phyloP scores from a whole-genome alignment of 164 flowering plant species.

The Macadamia tetraphylla region DNA sequence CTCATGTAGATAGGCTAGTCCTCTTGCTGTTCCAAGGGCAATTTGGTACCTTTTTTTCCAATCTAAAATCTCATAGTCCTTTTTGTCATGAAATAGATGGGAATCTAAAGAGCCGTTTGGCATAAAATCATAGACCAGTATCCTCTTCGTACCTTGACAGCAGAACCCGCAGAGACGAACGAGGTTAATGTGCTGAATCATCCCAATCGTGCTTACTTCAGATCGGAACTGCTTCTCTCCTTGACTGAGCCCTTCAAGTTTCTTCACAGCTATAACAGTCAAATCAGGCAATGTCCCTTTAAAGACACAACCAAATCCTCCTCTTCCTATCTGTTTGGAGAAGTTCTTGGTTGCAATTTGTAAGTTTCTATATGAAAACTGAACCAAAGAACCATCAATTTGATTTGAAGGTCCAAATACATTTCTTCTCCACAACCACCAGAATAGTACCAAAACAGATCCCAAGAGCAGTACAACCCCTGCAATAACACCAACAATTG shows the following conservation, averaged over 20 bases:
- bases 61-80: conserved; percentile 9
- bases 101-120: conserved; percentile 41
- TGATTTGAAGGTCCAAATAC: no score
- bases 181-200: conserved; percentile 48
- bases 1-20: conserved; percentile 35
- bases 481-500: no score
- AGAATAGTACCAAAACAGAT: neutral
- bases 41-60: conserved; percentile 30
- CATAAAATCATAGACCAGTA: conserved; percentile 58
- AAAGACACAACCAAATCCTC: conserved; percentile 52
- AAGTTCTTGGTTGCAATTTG: neutral
- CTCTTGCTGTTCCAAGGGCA: conserved; percentile 31
- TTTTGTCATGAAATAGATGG: conserved; percentile 25
- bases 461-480: neutral
- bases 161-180: conserved; percentile 57
- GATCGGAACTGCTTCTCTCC: conserved; percentile 38
- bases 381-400: neutral
- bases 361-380: neutral
- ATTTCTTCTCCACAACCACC: neutral
- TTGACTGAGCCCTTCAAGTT: conserved; percentile 43
- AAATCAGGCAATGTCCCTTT: conserved; percentile 43
- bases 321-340: conserved; percentile 26
- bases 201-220: no score
- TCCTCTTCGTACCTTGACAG: conserved; percentile 32
- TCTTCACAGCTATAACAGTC: conserved; percentile 40